Conservation (phyloP, 2,329 filamentous ascomycete species). For the Ophiosphaerella herpotricha region DNA sequence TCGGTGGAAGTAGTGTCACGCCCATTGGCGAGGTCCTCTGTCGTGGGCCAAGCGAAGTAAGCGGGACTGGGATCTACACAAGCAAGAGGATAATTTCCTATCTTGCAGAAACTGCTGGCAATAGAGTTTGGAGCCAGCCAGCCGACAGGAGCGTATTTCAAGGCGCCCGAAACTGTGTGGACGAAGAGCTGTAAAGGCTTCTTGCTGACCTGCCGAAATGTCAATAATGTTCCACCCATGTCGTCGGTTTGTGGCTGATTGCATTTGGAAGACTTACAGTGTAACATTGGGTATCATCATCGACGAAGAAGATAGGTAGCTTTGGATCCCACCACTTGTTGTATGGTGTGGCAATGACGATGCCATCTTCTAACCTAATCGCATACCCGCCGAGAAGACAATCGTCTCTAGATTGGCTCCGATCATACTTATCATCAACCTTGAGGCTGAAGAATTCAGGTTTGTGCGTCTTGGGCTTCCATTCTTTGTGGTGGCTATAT, state of each 20-base stretch:
- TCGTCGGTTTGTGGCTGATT: no score
- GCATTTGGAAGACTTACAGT: conserved; percentile 21
- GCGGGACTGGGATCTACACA: conserved; percentile 26
- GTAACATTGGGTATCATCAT: conserved; percentile 33
- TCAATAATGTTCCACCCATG: neutral
- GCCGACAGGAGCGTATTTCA: conserved; percentile 31
- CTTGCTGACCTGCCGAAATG: conserved; percentile 31
- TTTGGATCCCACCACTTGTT: conserved; percentile 34
- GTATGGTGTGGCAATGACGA: conserved; percentile 35
- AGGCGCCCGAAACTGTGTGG: conserved; percentile 22
- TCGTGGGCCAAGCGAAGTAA: conserved; percentile 35
- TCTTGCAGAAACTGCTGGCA: conserved; percentile 29
- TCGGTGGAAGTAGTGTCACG: conserved; percentile 6
- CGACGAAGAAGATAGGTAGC: conserved; percentile 34
- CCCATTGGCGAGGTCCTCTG: conserved; percentile 13
- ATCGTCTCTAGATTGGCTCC: neutral
- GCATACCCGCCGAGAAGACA: conserved; percentile 25
- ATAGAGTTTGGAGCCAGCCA: conserved; percentile 32
- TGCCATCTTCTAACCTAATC: conserved; percentile 30
- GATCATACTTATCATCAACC: conserved; percentile 22
- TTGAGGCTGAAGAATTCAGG: conserved; percentile 32
- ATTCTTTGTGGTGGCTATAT: conserved; percentile 3
- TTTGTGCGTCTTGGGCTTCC: conserved; percentile 29
- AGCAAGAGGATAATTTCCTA: conserved; percentile 33
- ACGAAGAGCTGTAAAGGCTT: conserved; percentile 34